Base-by-base conservation (phyloP, 2,329 filamentous ascomycete species). In the Colletotrichum trifolii region DNA sequence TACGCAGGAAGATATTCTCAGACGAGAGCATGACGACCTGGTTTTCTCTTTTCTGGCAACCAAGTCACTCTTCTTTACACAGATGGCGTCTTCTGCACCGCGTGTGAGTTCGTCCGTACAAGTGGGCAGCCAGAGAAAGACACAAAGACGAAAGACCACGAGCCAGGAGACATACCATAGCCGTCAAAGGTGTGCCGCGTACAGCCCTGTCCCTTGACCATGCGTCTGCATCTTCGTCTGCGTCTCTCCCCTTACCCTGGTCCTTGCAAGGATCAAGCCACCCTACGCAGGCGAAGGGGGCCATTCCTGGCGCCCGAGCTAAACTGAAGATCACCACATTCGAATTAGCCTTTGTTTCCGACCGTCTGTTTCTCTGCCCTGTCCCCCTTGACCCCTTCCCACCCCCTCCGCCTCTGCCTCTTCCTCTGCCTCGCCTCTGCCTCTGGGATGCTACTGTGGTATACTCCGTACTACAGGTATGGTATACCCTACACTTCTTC, bases 341-440 rank as follows among this genome's bases (percentile, higher is more conserved):
- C 63, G 54, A 64, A 67, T 67, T 66, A 68, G 66, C 63, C 63
- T 68, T 63, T 67, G 66, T 68, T 67, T 66, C 65, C 65, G 65
- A 60, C 65, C 47, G 39, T 60, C 60, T 67, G 61, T 67, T 64
- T 67, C 64, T 64, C 50, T 54, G 12, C 42, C 55, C 45, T 49
- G 12, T 35, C 46, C 25, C 25, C 25, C 17, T 33, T 33, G 34
- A 25, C 46, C 46, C 46, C 35, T 47, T 48, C 54, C n/a, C 52
- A 43, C 38, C 38, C 38, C 38, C 38, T 40, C 13, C 52, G 40
- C 25, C 25, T 25, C 25, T 25, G 25, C 25, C 25, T 25, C 25
- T 25, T 4, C 25, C 25, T 25, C 25, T 25, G 25, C 25, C 25
- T 25, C 25, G 3, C 25, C 25, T 25, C 25, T 25, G 25, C 25